These are phyloP conservation scores for Phytophthora rubi DNA, from an alignment of 352 stramenopile species.

Conservation along the genomic window DNA sequence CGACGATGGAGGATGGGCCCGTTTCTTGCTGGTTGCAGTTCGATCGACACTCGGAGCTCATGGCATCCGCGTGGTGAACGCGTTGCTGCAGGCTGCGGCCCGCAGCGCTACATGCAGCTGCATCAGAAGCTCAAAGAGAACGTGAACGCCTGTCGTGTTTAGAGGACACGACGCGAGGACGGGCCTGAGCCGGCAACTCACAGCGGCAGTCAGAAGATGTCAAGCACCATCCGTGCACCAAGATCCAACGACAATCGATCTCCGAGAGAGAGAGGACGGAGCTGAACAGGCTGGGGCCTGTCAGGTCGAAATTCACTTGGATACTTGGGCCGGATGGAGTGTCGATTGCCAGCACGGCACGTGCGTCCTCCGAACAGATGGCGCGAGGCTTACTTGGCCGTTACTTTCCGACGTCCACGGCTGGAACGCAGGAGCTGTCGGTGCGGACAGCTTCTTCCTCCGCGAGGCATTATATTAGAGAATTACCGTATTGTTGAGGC, in stretches of 20 bases:
- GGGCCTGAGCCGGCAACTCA: no score
- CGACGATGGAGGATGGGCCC: no score
- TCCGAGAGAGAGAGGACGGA: slow-evolving; percentile 3
- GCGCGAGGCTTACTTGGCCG: slow-evolving; percentile 16
- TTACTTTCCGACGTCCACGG: slow-evolving; percentile 22
- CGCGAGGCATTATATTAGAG: no score
- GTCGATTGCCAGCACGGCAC: slow-evolving; percentile 34
- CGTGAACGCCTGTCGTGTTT: background rate
- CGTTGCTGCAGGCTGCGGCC: background rate
- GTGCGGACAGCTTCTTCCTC: slow-evolving; percentile 15
- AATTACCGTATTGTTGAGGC: slow-evolving; percentile 1
- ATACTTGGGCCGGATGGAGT: slow-evolving; percentile 7
- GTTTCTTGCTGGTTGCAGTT: slow-evolving; percentile 42
- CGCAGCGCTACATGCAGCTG: background rate
- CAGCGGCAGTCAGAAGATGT: slow-evolving; percentile 17
- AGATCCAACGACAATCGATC: slow-evolving; percentile 20
- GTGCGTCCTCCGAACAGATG: slow-evolving; percentile 30
- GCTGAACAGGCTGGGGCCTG: slow-evolving; percentile 16
- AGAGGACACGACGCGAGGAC: no score
- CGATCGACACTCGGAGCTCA: background rate
- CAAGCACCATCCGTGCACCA: slow-evolving; percentile 31
- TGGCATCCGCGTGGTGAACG: background rate
- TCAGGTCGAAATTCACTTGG: background rate
- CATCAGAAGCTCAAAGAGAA: slow-evolving; percentile 7
- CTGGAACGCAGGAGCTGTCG: slow-evolving; percentile 27